Evolutionary conservation across 495 filamentous ascomycete species (phyloP).

Genomic region (Podospora bellae-mahoneyi): DNA sequence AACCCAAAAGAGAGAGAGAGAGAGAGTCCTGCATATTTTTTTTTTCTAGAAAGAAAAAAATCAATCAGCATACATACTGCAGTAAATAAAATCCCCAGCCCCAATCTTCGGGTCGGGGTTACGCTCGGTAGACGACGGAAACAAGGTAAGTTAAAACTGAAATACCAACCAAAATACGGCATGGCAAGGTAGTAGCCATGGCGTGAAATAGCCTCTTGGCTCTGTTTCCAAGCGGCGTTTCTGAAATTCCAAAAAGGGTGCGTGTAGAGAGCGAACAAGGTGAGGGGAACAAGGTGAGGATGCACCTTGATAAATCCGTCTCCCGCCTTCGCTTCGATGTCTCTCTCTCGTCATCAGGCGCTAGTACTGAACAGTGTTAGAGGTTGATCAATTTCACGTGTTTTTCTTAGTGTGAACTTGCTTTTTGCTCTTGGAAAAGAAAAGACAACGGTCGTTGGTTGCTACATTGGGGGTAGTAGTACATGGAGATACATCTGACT

Average conservation of each 20-base stretch:
- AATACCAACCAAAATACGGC: neutral
- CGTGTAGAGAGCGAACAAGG: neutral
- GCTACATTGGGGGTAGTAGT: neutral
- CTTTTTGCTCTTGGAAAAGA: neutral
- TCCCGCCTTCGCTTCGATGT: neutral
- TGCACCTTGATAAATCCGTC: neutral
- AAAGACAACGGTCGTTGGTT: constrained; percentile 5
- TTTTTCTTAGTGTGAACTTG: neutral
- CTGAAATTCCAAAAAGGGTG: neutral
- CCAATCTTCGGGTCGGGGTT: neutral
- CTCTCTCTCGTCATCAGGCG: neutral
- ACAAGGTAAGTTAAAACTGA: neutral
- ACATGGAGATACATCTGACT: neutral
- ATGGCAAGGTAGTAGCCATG: neutral
- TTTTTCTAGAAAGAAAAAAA: neutral
- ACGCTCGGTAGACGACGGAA: neutral
- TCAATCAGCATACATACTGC: no score
- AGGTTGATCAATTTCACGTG: neutral
- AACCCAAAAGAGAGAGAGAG: neutral
- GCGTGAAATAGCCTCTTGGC: neutral
- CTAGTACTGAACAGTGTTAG: neutral
- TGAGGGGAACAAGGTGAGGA: neutral
- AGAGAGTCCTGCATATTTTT: neutral
- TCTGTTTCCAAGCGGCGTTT: neutral
- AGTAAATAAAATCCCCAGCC: no score